Evolutionary conservation across 371 early-diverging fungal genomes (phyloP).

Genomic region (Mucor mucedo): DNA sequence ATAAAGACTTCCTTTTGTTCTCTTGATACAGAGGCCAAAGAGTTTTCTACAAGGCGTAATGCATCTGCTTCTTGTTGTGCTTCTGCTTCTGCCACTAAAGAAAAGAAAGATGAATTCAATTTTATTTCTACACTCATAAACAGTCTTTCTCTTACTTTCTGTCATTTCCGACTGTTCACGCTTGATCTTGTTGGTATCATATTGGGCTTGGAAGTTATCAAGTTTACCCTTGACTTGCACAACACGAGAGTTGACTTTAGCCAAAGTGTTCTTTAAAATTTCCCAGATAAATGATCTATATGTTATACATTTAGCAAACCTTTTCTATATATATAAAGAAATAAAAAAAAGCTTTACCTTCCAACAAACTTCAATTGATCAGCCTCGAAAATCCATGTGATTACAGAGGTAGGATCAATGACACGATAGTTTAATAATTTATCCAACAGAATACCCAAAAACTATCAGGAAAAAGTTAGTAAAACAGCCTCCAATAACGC

Average conservation of each 20-base stretch:
- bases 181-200: constrained; percentile 42
- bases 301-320: not conserved
- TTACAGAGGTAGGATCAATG: constrained; percentile 80
- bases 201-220: constrained; percentile 42
- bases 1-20: constrained; percentile 88
- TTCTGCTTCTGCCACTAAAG: constrained; percentile 47
- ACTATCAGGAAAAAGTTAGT: constrained; percentile 41
- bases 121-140: not conserved
- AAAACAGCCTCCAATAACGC: not conserved
- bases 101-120: not conserved
- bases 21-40: constrained; percentile 67
- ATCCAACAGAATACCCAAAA: constrained; percentile 86
- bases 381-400: constrained; percentile 76
- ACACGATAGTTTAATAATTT: constrained; percentile 93
- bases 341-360: constrained; percentile 41
- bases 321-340: not conserved
- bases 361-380: constrained; percentile 60
- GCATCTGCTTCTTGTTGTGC: constrained; percentile 58
- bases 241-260: constrained; percentile 84
- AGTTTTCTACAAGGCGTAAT: constrained; percentile 64
- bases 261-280: constrained; percentile 77
- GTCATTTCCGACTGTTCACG: constrained; percentile 31
- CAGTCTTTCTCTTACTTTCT: constrained; percentile 36
- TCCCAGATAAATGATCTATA: constrained; percentile 74
- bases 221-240: constrained; percentile 70